phyloP scores from a whole-genome alignment of 345 rosid genomes.

The Citrus maxima region DNA sequence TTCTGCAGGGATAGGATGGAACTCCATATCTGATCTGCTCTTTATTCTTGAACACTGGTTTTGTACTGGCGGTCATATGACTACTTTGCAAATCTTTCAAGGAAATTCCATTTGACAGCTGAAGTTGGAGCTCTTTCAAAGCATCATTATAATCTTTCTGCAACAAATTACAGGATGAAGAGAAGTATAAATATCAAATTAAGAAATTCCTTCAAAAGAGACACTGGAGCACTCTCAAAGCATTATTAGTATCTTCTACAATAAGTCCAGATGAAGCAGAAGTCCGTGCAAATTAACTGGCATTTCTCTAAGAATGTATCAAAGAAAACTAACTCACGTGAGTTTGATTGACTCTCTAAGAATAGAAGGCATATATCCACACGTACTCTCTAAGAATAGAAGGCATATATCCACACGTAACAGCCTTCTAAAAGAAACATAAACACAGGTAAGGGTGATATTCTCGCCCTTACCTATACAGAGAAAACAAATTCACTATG shows the following conservation, averaged over 20 bases:
- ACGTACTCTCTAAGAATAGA: not conserved
- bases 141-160: constrained; percentile 56
- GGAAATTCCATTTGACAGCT: constrained; percentile 43
- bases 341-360: not conserved
- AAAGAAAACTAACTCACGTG: not conserved
- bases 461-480: not conserved
- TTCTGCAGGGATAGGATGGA: constrained; percentile 28
- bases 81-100: constrained; percentile 39
- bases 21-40: constrained; percentile 15
- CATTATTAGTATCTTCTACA: constrained; percentile 50
- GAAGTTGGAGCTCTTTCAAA: constrained; percentile 45
- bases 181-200: constrained; percentile 3
- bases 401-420: not conserved
- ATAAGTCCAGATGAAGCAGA: constrained; percentile 8
- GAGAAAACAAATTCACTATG: not conserved
- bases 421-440: not conserved
- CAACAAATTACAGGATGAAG: constrained; percentile 16
- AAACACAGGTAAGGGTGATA: not conserved
- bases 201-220: constrained; percentile 32
- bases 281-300: not conserved
- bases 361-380: not conserved
- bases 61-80: constrained; percentile 21
- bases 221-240: constrained; percentile 45
- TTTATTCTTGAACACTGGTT: constrained; percentile 12
- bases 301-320: not conserved